Percentiles rank a stretch among this genome's conserved stretches.
These are phyloP conservation scores for Microbotryomycetes sp. DNA, from an alignment of 1,284 basidiomycete species.

Conservation along the genomic window DNA sequence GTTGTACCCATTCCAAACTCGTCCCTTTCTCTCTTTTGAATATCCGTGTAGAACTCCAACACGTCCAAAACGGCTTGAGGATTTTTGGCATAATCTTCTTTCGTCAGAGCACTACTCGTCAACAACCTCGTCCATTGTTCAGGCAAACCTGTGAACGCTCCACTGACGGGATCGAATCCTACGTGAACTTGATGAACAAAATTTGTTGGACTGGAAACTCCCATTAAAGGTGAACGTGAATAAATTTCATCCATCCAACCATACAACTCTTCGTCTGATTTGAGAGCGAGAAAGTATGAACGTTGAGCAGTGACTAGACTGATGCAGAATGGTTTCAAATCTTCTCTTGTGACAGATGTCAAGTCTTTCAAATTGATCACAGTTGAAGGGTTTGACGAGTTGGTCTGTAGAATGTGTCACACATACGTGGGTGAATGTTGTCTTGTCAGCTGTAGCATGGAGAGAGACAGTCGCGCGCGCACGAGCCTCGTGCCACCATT, in stretches of 20 bases:
- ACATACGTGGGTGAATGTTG: too few relatives aligned
- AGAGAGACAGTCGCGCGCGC: slow-evolving; percentile 56
- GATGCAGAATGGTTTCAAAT: slow-evolving; percentile 39
- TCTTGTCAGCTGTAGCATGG: neutral
- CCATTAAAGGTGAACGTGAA: slow-evolving; percentile 82
- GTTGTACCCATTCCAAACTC: slow-evolving; percentile 44
- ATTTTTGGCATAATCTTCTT: slow-evolving; percentile 93
- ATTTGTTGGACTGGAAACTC: slow-evolving; percentile 88
- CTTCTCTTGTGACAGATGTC: slow-evolving; percentile 39
- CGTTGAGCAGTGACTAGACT: slow-evolving; percentile 36
- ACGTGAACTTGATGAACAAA: slow-evolving; percentile 98
- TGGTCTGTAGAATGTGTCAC: slow-evolving; percentile 54
- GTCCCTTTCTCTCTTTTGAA: slow-evolving; percentile 85
- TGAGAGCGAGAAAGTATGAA: slow-evolving; percentile 69
- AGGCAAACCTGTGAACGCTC: slow-evolving; percentile 91
- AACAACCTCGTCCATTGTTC: slow-evolving; percentile 95
- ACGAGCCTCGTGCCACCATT: slow-evolving; percentile 35
- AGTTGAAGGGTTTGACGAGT: slow-evolving; percentile 55
- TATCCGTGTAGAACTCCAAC: slow-evolving; percentile 96
- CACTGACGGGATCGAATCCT: slow-evolving; percentile 88
- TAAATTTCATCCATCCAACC: slow-evolving; percentile 96
- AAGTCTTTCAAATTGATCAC: slow-evolving; percentile 30
- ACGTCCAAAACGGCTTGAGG: slow-evolving; percentile 96
- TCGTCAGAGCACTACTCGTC: slow-evolving; percentile 92
- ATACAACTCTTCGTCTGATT: slow-evolving; percentile 92